Evolutionary conservation across 2,329 filamentous ascomycete species (phyloP).

Genomic region (Xylaria sp.): DNA sequence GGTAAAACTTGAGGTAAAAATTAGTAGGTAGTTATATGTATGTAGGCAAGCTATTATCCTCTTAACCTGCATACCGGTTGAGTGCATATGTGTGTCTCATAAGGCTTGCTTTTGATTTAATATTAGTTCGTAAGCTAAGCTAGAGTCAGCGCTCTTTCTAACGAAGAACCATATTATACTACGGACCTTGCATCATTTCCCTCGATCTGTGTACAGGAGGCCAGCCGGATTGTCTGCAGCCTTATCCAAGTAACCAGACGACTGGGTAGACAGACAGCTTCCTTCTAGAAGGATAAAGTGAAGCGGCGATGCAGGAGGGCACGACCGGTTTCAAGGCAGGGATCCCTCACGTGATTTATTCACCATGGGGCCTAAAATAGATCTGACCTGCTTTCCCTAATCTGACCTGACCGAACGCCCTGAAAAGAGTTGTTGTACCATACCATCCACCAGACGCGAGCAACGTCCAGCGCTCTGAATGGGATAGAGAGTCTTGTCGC

Average conservation of each 20-base stretch:
- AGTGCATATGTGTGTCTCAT: constrained; percentile 1
- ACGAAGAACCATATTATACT: constrained; percentile 16
- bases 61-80: neutral
- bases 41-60: neutral
- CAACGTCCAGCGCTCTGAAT: constrained; percentile 20
- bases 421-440: constrained; percentile 30
- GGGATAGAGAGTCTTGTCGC: constrained; percentile 21
- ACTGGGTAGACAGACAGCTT: neutral
- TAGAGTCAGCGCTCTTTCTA: constrained; percentile 13
- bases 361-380: constrained; percentile 33
- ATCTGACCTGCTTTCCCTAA: constrained; percentile 34
- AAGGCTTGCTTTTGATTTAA: constrained; percentile 31
- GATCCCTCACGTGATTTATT: constrained; percentile 32
- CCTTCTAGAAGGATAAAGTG: constrained; percentile 12
- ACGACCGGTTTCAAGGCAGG: constrained; percentile 19
- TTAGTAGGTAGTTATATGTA: too few species aligned
- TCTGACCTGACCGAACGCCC: constrained; percentile 29
- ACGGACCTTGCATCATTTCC: neutral
- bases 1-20: too few species aligned
- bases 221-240: neutral
- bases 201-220: neutral
- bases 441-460: constrained; percentile 24
- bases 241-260: neutral
- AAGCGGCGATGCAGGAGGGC: constrained; percentile 13
- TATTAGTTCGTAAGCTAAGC: constrained; percentile 18